phyloP scores from a whole-genome alignment of 2,329 filamentous ascomycete species.

The Alternaria tenuissima region DNA sequence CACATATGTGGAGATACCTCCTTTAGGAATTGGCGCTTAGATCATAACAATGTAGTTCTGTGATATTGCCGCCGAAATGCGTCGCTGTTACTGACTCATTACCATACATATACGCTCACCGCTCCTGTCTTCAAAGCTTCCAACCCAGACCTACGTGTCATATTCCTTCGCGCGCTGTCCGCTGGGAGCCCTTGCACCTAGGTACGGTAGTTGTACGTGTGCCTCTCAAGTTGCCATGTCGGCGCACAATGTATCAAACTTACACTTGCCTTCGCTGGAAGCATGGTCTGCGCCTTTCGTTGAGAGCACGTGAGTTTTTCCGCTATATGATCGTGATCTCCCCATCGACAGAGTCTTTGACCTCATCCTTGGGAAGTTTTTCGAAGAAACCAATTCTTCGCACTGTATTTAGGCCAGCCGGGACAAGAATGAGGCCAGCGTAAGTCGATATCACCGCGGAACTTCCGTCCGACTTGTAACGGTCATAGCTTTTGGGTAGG shows the following conservation, averaged over 20 bases:
- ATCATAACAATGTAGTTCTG: not conserved
- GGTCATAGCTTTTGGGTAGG: too few species aligned
- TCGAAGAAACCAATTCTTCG: not conserved
- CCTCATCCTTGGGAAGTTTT: fast-evolving
- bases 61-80: not conserved
- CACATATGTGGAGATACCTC: not conserved
- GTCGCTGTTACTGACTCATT: not conserved
- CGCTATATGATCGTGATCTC: too few species aligned
- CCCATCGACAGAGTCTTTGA: not conserved
- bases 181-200: not conserved
- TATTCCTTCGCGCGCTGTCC: not conserved
- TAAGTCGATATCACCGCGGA: too few species aligned
- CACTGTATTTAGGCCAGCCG: too few species aligned
- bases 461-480: too few species aligned
- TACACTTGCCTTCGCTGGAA: not conserved
- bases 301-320: fast-evolving
- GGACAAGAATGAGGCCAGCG: too few species aligned
- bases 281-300: not conserved
- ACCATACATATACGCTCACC: not conserved
- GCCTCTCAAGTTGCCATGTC: too few species aligned
- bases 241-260: fast-evolving
- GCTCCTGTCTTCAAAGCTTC: not conserved
- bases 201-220: too few species aligned
- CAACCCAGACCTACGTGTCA: not conserved
- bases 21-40: not conserved